Base-by-base conservation (phyloP, 2,329 filamentous ascomycete genomes). In the Ophiognomonia clavigignenti-juglandacearum region DNA sequence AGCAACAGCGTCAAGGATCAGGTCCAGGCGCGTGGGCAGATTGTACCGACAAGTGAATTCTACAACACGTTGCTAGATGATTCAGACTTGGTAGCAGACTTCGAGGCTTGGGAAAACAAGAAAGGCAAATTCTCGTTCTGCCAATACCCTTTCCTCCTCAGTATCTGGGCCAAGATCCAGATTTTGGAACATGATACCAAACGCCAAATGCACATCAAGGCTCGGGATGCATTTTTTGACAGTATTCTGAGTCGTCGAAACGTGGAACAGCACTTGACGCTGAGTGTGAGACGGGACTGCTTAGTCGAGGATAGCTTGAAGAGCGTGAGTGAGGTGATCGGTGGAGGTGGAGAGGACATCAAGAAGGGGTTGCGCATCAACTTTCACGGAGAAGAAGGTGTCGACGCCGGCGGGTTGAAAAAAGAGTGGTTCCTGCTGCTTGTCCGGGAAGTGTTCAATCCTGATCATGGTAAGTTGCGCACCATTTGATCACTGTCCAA, bases 371-470 rank as follows among this genome's bases (percentile, higher is more conserved):
- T 96, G 23, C 82, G 86, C 16, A 93, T 96, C 50, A 83, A 86
- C 50, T 96, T 96, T 56, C 74, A 78, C 26, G 90, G 88, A 26
- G 91, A 96, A 66, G 91, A 96, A 65, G 91, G 91, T 4, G 83
- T 96, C 42, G 91, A 96, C 68, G 89, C 86, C 4, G 91, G 91
- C 31, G 91, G 91, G 0, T 72, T 95, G 46, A 82, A 89, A 47
- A 96, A 96, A 64, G 91, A 96, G 67, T 96, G 91, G 91, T 96
- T 96, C 61, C 69, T 96, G 42, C 77, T 96, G 49, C 76, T 96
- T 19, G 83, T 93, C 40, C 77, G 90, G 56, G 91, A 96, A 61
- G 84, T 96, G 26, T 96, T 96, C 66, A 90, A 95, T 58, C 89
- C 89, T 4, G 82, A 91, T 56, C 86, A 95, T 69, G 88, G 87